phyloP scores from a whole-genome alignment of 2,329 filamentous ascomycete species.

The Xylaria multiplex region DNA sequence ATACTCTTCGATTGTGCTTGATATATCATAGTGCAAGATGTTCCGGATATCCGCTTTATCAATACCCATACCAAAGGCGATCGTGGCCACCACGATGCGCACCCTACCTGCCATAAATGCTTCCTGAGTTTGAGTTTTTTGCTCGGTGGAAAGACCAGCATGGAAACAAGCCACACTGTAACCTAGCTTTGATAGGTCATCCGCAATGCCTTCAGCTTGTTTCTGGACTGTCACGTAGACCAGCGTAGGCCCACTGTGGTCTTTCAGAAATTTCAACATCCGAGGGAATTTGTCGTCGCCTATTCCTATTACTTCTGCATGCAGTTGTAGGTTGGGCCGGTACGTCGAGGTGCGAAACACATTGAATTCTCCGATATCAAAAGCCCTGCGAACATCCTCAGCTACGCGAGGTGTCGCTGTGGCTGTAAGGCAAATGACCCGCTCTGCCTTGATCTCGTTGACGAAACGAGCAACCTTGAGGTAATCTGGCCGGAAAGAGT shows the following conservation, averaged over 20 bases:
- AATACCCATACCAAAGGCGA: constrained; percentile 70
- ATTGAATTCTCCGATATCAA: constrained; percentile 59
- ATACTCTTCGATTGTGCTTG: constrained; percentile 65
- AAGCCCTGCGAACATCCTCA: constrained; percentile 63
- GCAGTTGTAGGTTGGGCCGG: constrained; percentile 65
- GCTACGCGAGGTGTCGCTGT: constrained; percentile 68
- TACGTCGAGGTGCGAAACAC: constrained; percentile 70
- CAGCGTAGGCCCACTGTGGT: constrained; percentile 65
- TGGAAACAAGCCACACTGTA: constrained; percentile 61
- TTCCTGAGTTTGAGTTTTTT: constrained; percentile 60
- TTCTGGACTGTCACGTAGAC: constrained; percentile 70
- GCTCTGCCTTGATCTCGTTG: constrained; percentile 64
- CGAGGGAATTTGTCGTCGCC: constrained; percentile 58
- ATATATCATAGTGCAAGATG: constrained; percentile 63
- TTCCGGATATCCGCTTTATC: constrained; percentile 66
- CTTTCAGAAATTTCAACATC: constrained; percentile 59
- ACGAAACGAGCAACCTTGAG: constrained; percentile 62
- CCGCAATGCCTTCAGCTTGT: constrained; percentile 59
- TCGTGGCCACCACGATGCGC: constrained; percentile 63
- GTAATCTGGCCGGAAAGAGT: constrained; percentile 46
- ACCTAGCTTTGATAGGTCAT: constrained; percentile 49
- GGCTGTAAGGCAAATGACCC: constrained; percentile 68
- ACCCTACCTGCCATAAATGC: constrained; percentile 60
- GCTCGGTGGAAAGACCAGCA: constrained; percentile 58
- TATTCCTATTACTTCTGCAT: constrained; percentile 56